Evolutionary conservation across 2,329 filamentous ascomycete species (phyloP).

Genomic region (Coniella lustricola): DNA sequence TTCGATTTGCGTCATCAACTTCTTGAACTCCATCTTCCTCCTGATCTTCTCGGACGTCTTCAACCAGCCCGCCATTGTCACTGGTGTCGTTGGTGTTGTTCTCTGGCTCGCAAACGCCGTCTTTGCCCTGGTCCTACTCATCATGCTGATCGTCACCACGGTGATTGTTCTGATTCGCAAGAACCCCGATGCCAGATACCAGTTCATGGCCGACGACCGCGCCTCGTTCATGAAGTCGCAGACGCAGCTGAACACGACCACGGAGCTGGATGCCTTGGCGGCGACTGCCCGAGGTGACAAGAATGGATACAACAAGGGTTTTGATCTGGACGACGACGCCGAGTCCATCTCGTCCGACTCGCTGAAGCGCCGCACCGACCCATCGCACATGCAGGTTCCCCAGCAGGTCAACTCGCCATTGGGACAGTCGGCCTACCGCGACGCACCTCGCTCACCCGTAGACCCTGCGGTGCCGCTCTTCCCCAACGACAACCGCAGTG

Average conservation of each 20-base stretch:
- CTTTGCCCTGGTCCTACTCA: constrained; percentile 73
- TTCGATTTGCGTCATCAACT: constrained; percentile 81
- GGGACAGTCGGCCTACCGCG: constrained; percentile 18
- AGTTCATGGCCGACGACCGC: constrained; percentile 93
- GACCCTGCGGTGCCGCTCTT: constrained; percentile 46
- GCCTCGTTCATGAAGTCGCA: constrained; percentile 97
- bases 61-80: constrained; percentile 73
- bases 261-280: constrained; percentile 83
- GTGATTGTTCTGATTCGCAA: constrained; percentile 66
- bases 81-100: constrained; percentile 80
- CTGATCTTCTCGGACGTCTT: constrained; percentile 85
- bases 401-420: constrained; percentile 13
- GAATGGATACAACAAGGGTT: constrained; percentile 42
- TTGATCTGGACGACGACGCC: constrained; percentile 66
- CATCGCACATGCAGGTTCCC: constrained; percentile 17
- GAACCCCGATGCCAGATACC: constrained; percentile 91
- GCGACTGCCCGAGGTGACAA: constrained; percentile 85
- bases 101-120: constrained; percentile 84
- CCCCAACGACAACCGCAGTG: constrained; percentile 30
- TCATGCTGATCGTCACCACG: constrained; percentile 74
- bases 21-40: constrained; percentile 82
- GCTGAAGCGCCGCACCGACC: constrained; percentile 36
- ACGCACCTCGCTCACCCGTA: constrained; percentile 37
- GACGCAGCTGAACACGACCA: constrained; percentile 67
- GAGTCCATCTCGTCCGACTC: constrained; percentile 59